A percentile compares a stretch with the other conserved stretches of the same genome.
Conservation (phyloP, 1,284 basidiomycete genomes). For the Leccinum subfulvum region DNA sequence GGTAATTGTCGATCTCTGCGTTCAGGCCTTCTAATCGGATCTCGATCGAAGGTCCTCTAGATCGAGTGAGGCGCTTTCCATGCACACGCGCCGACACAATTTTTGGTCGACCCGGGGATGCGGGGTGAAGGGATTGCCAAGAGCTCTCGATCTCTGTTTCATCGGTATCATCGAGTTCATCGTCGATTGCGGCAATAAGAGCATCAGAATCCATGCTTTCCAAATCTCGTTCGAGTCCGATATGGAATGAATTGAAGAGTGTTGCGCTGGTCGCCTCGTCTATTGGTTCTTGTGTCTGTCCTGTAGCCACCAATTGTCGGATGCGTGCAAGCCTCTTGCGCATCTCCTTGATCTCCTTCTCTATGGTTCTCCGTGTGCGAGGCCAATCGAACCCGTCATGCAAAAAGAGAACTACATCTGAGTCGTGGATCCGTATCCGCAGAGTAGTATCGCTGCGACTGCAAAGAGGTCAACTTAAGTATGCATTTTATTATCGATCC, state of each 20-base stretch:
- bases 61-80: conserved; percentile 69
- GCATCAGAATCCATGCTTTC: conserved; percentile 74
- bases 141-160: conserved; percentile 82
- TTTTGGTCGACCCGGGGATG: conserved; percentile 39
- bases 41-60: conserved; percentile 81
- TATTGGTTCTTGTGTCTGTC: conserved; percentile 83
- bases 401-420: conserved; percentile 66
- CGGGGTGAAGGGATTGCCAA: conserved; percentile 75
- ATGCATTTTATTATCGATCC: conserved; percentile 9
- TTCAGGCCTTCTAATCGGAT: conserved; percentile 70
- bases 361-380: conserved; percentile 81
- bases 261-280: conserved; percentile 77
- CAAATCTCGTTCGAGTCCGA: conserved; percentile 75
- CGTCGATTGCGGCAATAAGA: conserved; percentile 87
- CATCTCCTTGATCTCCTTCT: conserved; percentile 87
- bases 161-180: conserved; percentile 75
- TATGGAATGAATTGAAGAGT: conserved; percentile 91
- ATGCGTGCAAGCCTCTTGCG: conserved; percentile 87
- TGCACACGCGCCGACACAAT: conserved; percentile 45
- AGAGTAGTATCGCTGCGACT: conserved; percentile 51
- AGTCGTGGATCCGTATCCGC: conserved; percentile 58
- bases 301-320: conserved; percentile 88
- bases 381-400: conserved; percentile 96
- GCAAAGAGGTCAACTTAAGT: conserved; percentile 12
- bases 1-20: conserved; percentile 69